Evolutionary conservation across 441 rosid genomes (phyloP).

Genomic region (Corymbia calophylla): DNA sequence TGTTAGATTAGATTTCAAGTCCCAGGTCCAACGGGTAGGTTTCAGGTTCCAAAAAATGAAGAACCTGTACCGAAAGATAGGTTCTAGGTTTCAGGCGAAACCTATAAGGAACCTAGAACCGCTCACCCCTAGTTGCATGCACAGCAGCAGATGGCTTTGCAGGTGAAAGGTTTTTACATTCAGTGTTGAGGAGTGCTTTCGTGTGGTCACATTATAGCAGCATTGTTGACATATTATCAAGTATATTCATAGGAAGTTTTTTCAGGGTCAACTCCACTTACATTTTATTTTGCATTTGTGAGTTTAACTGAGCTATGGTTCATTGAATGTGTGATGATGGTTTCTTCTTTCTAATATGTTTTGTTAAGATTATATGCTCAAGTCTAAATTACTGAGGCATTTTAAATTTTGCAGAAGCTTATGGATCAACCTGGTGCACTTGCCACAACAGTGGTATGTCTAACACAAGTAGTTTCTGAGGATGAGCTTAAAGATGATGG

Average conservation of each 20-base stretch:
- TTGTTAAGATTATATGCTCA: not conserved
- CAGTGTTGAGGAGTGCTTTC: not conserved
- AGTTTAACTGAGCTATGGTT: not conserved
- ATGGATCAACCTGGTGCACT: conserved; percentile 58
- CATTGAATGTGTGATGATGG: not conserved
- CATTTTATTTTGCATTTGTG: not conserved
- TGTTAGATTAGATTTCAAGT: no score
- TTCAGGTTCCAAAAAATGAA: no score
- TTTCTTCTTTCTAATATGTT: not conserved
- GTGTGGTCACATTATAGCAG: not conserved
- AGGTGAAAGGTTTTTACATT: conserved; percentile 33
- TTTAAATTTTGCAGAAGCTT: conserved; percentile 38
- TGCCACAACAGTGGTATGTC: conserved; percentile 69
- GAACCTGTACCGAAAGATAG: conserved; percentile 43
- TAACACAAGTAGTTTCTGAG: conserved; percentile 61
- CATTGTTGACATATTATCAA: not conserved
- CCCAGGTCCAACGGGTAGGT: no score
- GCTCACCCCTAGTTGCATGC: conserved; percentile 66
- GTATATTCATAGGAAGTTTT: not conserved
- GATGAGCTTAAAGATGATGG: conserved; percentile 73
- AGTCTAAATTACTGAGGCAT: not conserved
- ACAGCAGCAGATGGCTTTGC: conserved; percentile 93
- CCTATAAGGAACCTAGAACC: no score
- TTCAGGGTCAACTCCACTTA: not conserved
- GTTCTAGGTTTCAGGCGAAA: no score